Conservation (phyloP, 441 rosid genomes). For the Adansonia rubrostipa region DNA sequence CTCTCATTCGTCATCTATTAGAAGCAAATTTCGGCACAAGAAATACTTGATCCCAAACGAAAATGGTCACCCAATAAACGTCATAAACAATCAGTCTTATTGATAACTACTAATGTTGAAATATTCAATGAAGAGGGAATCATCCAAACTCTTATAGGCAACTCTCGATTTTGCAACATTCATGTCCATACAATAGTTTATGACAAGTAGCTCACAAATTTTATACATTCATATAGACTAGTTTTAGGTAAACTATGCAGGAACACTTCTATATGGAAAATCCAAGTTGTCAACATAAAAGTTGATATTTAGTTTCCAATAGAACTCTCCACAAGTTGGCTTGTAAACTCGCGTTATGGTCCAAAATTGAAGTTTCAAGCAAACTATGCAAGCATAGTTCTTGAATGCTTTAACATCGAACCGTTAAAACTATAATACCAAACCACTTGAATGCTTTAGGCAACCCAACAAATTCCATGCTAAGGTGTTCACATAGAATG, state of each 20-base stretch:
- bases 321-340: background rate
- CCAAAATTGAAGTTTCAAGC: background rate
- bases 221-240: background rate
- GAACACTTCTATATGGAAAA: background rate
- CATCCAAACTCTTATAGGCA: background rate
- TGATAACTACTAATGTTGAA: background rate
- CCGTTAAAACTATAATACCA: background rate
- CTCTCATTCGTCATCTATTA: too few species aligned
- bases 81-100: too few species aligned
- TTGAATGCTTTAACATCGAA: background rate
- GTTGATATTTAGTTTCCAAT: background rate
- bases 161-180: background rate
- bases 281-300: background rate
- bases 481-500: background rate
- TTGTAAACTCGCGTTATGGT: background rate
- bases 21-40: too few species aligned
- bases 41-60: too few species aligned
- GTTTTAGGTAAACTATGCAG: background rate
- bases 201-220: background rate
- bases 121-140: background rate
- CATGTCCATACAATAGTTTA: background rate
- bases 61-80: too few species aligned
- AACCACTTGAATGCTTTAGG: constrained; percentile 1
- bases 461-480: background rate
- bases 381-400: background rate